phyloP scores from a whole-genome alignment of 306 rosid genomes.

The Citrullus amarus region DNA sequence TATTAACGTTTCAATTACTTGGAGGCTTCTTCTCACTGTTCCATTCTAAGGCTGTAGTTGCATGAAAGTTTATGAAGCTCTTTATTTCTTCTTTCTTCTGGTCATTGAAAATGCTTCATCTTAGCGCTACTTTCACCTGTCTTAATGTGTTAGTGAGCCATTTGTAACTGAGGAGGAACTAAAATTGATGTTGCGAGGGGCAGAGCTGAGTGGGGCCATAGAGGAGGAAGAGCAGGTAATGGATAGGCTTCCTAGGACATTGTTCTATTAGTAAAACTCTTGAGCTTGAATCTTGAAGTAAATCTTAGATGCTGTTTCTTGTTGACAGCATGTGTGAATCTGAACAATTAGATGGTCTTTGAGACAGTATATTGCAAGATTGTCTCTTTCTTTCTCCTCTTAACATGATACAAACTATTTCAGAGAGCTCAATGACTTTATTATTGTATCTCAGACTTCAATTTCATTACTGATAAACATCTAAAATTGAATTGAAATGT shows the following conservation, averaged over 20 bases:
- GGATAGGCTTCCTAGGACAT: not conserved
- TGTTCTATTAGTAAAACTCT: not conserved
- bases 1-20: not conserved
- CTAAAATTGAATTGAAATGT: not conserved
- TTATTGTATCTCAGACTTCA: not conserved
- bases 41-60: not conserved
- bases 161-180: conserved; percentile 97
- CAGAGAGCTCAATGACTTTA: not conserved
- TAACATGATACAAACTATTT: not conserved
- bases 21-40: not conserved
- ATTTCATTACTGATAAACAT: not conserved
- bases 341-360: not conserved
- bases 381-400: not conserved
- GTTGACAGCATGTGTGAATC: not conserved
- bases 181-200: conserved; percentile 96
- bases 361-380: not conserved
- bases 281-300: conserved; percentile 4
- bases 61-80: not conserved
- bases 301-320: not conserved
- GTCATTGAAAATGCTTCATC: not conserved
- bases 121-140: not conserved
- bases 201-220: conserved; percentile 96
- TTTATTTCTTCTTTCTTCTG: not conserved
- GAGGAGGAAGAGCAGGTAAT: conserved; percentile 99
- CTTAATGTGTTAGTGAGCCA: conserved; percentile 58